phyloP scores from a whole-genome alignment of 2,329 filamentous ascomycete genomes.

The Cladophialophora chaetospira region DNA sequence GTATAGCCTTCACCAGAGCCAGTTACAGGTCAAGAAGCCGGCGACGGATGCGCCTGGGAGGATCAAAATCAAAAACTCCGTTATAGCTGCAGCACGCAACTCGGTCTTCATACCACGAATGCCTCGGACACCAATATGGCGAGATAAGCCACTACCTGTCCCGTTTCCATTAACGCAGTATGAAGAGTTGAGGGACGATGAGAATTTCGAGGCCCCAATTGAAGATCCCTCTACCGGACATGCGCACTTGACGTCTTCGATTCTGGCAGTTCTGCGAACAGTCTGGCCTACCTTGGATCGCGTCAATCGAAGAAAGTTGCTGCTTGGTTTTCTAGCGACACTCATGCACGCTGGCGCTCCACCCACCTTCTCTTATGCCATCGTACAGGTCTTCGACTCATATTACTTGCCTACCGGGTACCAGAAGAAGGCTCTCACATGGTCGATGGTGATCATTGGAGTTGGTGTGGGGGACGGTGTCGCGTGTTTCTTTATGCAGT shows the following conservation, averaged over 20 bases:
- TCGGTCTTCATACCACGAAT: not conserved
- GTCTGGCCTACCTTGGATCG: conserved; percentile 67
- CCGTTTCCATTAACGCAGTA: conserved; percentile 7
- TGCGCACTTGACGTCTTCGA: conserved; percentile 27
- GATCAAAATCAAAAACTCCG: not conserved
- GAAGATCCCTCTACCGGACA: not conserved
- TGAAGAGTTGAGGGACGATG: not conserved
- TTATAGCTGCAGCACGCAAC: not conserved
- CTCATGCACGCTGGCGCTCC: conserved; percentile 67
- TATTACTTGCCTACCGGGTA: conserved; percentile 63
- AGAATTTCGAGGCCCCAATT: not conserved
- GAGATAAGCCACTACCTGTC: conserved; percentile 24
- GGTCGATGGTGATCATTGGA: conserved; percentile 69
- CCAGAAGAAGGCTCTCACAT: conserved; percentile 58
- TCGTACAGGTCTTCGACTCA: conserved; percentile 70
- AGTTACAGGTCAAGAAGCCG: not conserved
- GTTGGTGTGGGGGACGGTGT: conserved; percentile 69
- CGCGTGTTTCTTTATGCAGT: conserved; percentile 67
- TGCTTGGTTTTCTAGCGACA: conserved; percentile 63
- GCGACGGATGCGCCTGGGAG: not conserved
- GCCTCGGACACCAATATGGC: not conserved
- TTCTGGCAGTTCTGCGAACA: conserved; percentile 64
- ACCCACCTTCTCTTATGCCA: conserved; percentile 73
- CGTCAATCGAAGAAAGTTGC: conserved; percentile 56
- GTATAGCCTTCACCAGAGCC: not conserved